Evolutionary conservation across 2,329 filamentous ascomycete species (phyloP).

Genomic region (Clathrospora elynae): DNA sequence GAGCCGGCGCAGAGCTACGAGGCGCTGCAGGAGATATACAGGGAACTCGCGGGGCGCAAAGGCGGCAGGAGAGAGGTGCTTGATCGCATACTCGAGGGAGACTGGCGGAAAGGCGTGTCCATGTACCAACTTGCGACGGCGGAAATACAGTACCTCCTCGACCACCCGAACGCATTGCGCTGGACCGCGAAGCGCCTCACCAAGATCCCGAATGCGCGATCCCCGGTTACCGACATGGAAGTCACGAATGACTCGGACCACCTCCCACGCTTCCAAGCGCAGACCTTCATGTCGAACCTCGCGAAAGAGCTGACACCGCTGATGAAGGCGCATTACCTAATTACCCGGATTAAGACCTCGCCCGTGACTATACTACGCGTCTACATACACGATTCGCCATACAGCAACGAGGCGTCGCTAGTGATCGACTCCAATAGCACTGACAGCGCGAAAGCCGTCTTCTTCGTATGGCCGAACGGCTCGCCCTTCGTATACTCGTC

Average conservation of each 20-base stretch:
- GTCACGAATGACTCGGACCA: slow-evolving; percentile 46
- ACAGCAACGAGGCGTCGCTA: slow-evolving; percentile 60
- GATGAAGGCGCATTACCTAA: slow-evolving; percentile 82
- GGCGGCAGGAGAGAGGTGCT: slow-evolving; percentile 60
- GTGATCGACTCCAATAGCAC: slow-evolving; percentile 40
- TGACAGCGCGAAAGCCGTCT: slow-evolving; percentile 74
- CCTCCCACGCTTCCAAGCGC: slow-evolving; percentile 75
- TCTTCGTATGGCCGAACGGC: slow-evolving; percentile 80
- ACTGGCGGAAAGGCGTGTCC: slow-evolving; percentile 62
- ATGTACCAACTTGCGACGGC: slow-evolving; percentile 61
- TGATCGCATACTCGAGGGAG: slow-evolving; percentile 61
- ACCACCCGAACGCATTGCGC: slow-evolving; percentile 57
- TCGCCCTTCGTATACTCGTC: slow-evolving; percentile 75
- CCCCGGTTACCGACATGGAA: slow-evolving; percentile 42
- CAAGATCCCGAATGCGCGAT: slow-evolving; percentile 37
- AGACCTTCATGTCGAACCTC: slow-evolving; percentile 77
- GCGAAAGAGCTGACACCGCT: slow-evolving; percentile 76
- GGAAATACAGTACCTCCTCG: slow-evolving; percentile 59
- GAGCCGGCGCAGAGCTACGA: slow-evolving; percentile 68
- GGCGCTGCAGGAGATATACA: slow-evolving; percentile 64
- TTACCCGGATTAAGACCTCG: slow-evolving; percentile 71
- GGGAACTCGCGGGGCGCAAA: slow-evolving; percentile 50
- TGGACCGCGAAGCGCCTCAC: slow-evolving; percentile 60
- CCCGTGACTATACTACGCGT: slow-evolving; percentile 77
- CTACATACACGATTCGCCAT: slow-evolving; percentile 79